These are phyloP conservation scores for Dictyostelium discoideum DNA, from an alignment of 78 protist species.

Conservation along the genomic window DNA sequence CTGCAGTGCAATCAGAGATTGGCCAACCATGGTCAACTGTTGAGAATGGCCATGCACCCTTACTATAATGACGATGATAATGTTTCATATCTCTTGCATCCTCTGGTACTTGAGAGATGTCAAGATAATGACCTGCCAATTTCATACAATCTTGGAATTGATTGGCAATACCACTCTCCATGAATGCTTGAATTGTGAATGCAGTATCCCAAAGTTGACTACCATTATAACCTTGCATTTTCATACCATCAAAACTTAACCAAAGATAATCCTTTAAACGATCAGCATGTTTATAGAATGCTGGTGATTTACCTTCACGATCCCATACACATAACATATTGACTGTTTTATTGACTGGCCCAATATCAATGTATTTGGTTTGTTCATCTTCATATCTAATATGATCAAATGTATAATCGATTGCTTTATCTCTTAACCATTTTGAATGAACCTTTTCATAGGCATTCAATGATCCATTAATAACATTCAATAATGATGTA, in stretches of 20 bases:
- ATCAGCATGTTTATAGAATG: constrained; percentile 82
- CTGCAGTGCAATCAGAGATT: constrained; percentile 96
- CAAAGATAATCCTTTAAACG: constrained; percentile 95
- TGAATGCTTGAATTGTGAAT: constrained; percentile 91
- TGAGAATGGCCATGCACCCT: constrained; percentile 97
- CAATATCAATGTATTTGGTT: constrained; percentile 93
- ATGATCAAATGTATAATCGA: constrained; percentile 79
- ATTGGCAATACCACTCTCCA: constrained; percentile 72
- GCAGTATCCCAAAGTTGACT: constrained; percentile 98
- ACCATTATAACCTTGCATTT: constrained; percentile 97
- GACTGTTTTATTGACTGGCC: constrained; percentile 93
- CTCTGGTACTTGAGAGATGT: constrained; percentile 88
- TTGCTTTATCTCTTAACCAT: constrained; percentile 60
- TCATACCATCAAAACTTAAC: constrained; percentile 92
- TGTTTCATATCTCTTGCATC: constrained; percentile 31
- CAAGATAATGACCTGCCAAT: constrained; percentile 85
- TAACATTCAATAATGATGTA: constrained; percentile 61
- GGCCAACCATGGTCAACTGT: constrained; percentile 95
- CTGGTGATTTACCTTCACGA: constrained; percentile 74
- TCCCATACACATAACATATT: constrained; percentile 88
- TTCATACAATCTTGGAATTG: constrained; percentile 48
- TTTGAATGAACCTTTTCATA: constrained; percentile 78
- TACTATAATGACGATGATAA: constrained; percentile 88
- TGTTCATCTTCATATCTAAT: constrained; percentile 91
- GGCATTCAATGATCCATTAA: constrained; percentile 15